Conservation (phyloP, 2,329 filamentous ascomycete genomes). For the Aureobasidium mangrovei region DNA sequence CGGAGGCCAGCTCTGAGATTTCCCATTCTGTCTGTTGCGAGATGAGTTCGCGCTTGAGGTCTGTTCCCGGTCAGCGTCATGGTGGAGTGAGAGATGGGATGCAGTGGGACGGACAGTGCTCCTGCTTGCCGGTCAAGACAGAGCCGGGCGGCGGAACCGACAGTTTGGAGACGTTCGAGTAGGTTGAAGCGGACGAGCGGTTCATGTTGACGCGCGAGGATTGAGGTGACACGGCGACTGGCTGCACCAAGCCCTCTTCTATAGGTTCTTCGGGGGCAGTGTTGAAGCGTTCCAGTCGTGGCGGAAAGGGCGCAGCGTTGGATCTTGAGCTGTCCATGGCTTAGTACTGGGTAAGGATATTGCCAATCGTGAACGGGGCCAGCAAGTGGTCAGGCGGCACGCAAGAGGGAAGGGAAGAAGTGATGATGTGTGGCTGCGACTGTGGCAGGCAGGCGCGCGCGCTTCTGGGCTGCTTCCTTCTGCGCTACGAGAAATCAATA, state of each 20-base stretch:
- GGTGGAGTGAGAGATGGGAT: neutral
- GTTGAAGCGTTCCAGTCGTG: conserved; percentile 16
- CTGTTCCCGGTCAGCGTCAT: conserved; percentile 36
- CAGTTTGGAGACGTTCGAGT: conserved; percentile 28
- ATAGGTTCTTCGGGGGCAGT: conserved; percentile 16
- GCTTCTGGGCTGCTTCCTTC: neutral
- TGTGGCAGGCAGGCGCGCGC: neutral
- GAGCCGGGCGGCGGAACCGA: conserved; percentile 47
- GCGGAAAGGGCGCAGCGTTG: neutral
- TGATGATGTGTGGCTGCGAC: no score
- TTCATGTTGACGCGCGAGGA: conserved; percentile 13
- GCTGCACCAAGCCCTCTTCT: conserved; percentile 7
- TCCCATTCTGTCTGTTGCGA: conserved; percentile 82
- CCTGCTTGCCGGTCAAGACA: conserved; percentile 86
- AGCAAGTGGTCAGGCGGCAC: no score
- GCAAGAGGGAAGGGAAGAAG: no score
- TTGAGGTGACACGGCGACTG: conserved; percentile 4
- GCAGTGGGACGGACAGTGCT: conserved; percentile 63
- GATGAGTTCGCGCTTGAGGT: conserved; percentile 92
- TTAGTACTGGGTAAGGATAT: neutral
- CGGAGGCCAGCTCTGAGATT: conserved; percentile 86
- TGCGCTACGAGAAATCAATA: neutral
- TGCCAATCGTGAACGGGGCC: no score
- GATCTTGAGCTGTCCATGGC: neutral
- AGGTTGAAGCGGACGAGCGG: conserved; percentile 17